Evolutionary conservation across 768 basidiomycete species (phyloP), one percentile per base, ranked within the genome.

Genomic region (Auricularia auricula-judae): DNA sequence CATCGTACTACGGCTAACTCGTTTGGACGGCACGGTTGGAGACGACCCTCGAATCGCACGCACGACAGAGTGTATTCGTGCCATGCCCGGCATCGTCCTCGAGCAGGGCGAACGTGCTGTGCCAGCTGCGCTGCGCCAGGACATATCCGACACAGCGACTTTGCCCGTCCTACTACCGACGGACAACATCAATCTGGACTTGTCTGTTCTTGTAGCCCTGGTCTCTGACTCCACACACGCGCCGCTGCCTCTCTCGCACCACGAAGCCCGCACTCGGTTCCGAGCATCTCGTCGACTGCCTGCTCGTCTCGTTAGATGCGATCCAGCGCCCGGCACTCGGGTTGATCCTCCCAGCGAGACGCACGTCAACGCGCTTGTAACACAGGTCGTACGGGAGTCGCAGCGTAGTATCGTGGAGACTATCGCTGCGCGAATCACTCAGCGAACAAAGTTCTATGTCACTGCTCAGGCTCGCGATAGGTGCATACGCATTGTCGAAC

Each of bases 161-260:
- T 66, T 33, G 70, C 62, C 34, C 66, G 16, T 47, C 11, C 66
- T 71, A 58, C 71, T 81, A 10, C 88, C 87, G 1, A 89, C 88
- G 0, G 68, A 69, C 4, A 76, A 80, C 60, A 79, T 96, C 73
- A 90, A 93, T 67, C 81, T 94, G 39, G 93, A 96, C 71, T 79
- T 96, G 11, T 93, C 91, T 0, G 80, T 89, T 1, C 81, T 96
- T 58, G 88, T 96, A 63, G 92, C 93, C 0, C 80, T 94, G 35
- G 81, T 90, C 53, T 91, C 89, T 11, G 91, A 92, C 67, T 84
- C 91, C 62, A 87, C 89, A 0, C 92, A 94, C 72, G 78, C 86
- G 0, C 78, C 81, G 1, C 76, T 92, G 0, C 93, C 92, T 0
- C 51, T 65, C 0, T 78, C 80, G 0, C 68, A 80, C 0, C 81